Base-by-base conservation (phyloP, 768 basidiomycete species). In the Sistotremastrum niveocremeum region DNA sequence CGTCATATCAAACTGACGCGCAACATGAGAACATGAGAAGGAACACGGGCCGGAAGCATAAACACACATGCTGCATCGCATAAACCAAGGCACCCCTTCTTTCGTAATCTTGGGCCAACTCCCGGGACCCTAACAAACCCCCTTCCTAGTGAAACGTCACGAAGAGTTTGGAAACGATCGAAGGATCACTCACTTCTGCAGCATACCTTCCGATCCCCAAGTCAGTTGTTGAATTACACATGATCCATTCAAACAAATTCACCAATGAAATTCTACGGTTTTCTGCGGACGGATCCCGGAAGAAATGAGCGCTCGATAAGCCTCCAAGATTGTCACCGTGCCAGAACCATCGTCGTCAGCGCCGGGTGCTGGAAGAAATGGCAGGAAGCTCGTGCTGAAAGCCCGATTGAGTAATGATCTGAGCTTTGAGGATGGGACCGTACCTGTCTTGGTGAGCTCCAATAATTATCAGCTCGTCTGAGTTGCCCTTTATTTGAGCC, bases 361-460 rank as follows among this genome's bases (percentile, higher is more conserved):
- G 58, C 83, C 82, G 33, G 57, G 57, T 3, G 55, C 57, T 37
- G 48, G 51, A 20, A 20, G 20, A 20, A 20, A 20, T 20, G 20
- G 20, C 20, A 20, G 20, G 20, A 20, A 20, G 49, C 34, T 46
- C 33, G 49, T 34, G 12, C 48, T 48, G 37, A 28, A 46, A 39
- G 33, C 41, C 40, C 46, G 46, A 42, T 52, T 52, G 48, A 52
- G 49, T 40, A 48, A 52, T 20, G 20, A 20, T 20, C 20, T 20
- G 20, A 37, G 41, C 36, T n/a, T 31, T 37, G 49, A 41, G 39
- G 39, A 29, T 45, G 33, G 45, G 46, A 41, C 39, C 50, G 45
- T 48, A 76, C 82, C 84, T 86, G 60, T 90, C 88, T 59, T 82
- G 84, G 61, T 91, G 88, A 38, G 88, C 88, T 36, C 76, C 72